phyloP scores from a whole-genome alignment of 208 protist species.

The Sergeia podlipaevii region DNA sequence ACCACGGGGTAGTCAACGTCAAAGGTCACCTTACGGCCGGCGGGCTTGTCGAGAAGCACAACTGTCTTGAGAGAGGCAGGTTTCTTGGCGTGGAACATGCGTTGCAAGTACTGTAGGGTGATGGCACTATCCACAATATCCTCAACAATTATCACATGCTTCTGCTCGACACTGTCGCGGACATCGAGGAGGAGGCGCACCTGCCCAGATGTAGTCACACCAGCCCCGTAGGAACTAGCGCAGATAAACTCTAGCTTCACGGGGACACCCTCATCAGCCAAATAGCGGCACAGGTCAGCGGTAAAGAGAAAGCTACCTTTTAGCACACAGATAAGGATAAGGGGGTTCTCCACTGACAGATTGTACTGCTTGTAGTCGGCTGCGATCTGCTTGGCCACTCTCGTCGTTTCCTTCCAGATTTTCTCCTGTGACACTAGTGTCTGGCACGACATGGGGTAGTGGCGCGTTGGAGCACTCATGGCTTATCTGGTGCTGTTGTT shows the following conservation, averaged over 20 bases:
- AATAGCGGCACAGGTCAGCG: conserved; percentile 61
- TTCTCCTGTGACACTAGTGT: conserved; percentile 57
- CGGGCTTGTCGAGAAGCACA: conserved; percentile 84
- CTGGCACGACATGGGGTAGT: conserved; percentile 54
- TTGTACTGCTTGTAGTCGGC: conserved; percentile 52
- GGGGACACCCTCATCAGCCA: conserved; percentile 67
- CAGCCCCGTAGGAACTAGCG: conserved; percentile 59
- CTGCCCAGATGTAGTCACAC: conserved; percentile 53
- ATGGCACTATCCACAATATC: conserved; percentile 89
- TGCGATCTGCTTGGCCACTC: conserved; percentile 64
- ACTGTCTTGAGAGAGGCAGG: conserved; percentile 79
- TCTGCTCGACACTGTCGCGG: conserved; percentile 52
- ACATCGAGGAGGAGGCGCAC: conserved; percentile 85
- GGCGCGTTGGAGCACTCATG: conserved; percentile 10
- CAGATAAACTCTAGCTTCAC: conserved; percentile 86
- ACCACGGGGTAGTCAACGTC: conserved; percentile 70
- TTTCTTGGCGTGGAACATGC: conserved; percentile 41
- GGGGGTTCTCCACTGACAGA: conserved; percentile 47
- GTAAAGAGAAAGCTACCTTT: conserved; percentile 86
- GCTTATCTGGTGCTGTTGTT: neutral
- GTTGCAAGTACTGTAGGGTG: conserved; percentile 72
- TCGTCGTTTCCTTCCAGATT: conserved; percentile 34
- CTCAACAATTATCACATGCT: conserved; percentile 87
- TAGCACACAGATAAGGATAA: conserved; percentile 80
- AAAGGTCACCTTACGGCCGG: conserved; percentile 41